Conservation (phyloP, 2,329 filamentous ascomycete species). For the Bipolaris cookei region DNA sequence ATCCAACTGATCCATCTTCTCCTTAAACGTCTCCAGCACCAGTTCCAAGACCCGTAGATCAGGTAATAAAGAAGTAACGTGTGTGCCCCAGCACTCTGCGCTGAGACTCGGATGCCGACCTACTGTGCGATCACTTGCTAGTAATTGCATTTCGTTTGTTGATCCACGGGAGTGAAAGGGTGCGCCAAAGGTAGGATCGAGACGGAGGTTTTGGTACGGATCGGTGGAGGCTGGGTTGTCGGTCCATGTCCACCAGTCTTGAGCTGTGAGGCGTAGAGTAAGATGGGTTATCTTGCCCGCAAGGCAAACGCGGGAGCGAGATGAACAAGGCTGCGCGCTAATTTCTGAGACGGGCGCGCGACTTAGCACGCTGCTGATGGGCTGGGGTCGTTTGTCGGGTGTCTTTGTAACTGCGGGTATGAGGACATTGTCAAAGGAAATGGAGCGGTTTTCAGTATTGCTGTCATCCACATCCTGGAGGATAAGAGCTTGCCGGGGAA, state of each 20-base stretch:
- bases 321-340: background rate
- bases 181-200: slow-evolving; percentile 31
- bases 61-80: slow-evolving; percentile 18
- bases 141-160: slow-evolving; percentile 22
- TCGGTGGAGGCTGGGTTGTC: background rate
- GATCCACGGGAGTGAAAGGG: background rate
- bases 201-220: slow-evolving; percentile 14
- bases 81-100: slow-evolving; percentile 19
- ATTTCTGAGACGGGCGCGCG: background rate
- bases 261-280: slow-evolving; percentile 22
- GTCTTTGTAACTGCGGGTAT: background rate
- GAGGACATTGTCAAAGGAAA: background rate
- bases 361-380: background rate
- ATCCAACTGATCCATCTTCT: slow-evolving; percentile 35
- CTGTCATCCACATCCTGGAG: background rate
- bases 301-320: slow-evolving; percentile 6
- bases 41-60: slow-evolving; percentile 30
- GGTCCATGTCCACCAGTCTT: slow-evolving; percentile 30
- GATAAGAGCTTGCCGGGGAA: slow-evolving; percentile 2
- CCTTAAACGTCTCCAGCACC: slow-evolving; percentile 36
- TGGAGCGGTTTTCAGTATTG: background rate
- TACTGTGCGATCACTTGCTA: slow-evolving; percentile 25
- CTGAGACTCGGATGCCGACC: slow-evolving; percentile 13
- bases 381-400: background rate
- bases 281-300: slow-evolving; percentile 24